A percentile compares a stretch with the other conserved stretches of the same genome.
These are phyloP conservation scores for Mycena citricolor DNA, from an alignment of 1,284 basidiomycete species.

Conservation along the genomic window DNA sequence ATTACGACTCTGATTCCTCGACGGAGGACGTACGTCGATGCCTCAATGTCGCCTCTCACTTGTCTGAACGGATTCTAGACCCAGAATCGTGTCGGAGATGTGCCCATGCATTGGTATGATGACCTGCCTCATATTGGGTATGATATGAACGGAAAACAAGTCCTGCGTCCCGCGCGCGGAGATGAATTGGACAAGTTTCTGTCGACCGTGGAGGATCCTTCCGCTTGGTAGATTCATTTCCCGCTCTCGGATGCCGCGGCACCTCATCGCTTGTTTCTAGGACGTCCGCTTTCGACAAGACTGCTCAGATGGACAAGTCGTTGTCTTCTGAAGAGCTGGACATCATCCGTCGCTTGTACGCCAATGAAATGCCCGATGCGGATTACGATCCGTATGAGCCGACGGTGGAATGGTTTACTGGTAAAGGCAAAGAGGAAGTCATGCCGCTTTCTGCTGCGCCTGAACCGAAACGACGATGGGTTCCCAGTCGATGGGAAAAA, in stretches of 20 bases:
- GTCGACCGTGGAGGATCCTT: constrained; percentile 89
- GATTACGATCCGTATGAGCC: constrained; percentile 91
- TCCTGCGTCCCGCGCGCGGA: constrained; percentile 91
- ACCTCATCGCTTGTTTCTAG: constrained; percentile 39
- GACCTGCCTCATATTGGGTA: constrained; percentile 99
- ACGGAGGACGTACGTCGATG: constrained; percentile 90
- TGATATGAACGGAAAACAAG: constrained; percentile 91
- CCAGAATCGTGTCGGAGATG: constrained; percentile 91
- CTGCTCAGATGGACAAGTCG: constrained; percentile 82
- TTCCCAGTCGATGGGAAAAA: constrained; percentile 99
- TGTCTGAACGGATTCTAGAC: constrained; percentile 47
- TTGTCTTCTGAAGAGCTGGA: constrained; percentile 92
- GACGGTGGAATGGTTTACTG: constrained; percentile 96
- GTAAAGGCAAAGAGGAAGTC: constrained; percentile 89
- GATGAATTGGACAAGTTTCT: constrained; percentile 99
- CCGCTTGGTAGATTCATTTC: constrained; percentile 64
- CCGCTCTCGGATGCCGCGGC: no score
- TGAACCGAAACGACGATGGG: constrained; percentile 95
- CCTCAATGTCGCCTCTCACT: constrained; percentile 11
- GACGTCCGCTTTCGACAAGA: constrained; percentile 93
- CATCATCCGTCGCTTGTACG: constrained; percentile 88
- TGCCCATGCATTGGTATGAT: constrained; percentile 99
- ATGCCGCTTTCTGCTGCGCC: constrained; percentile 92
- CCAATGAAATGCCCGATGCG: constrained; percentile 90
- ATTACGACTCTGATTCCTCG: constrained; percentile 95